Conservation (phyloP, 228 moss, liverwort and hornwort species). For the Sphagnum magellanicum region DNA sequence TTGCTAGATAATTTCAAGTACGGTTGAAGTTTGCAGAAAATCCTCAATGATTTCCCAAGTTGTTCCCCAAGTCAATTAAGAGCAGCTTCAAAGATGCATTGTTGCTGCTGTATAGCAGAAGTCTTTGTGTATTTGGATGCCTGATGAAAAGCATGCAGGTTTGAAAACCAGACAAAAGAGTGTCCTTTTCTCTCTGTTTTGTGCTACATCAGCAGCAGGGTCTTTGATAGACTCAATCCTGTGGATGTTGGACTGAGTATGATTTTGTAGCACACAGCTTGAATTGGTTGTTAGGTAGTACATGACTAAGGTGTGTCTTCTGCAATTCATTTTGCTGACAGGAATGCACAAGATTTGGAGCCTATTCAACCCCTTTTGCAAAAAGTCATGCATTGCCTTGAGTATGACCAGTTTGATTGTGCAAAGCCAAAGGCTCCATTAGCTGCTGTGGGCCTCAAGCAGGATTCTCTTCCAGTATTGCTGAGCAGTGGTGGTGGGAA, state of each 20-base stretch:
- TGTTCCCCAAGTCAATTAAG: background rate
- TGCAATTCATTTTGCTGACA: slow-evolving; percentile 3
- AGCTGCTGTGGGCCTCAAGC: slow-evolving; percentile 14
- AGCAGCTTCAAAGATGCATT: too few species aligned
- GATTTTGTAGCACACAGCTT: too few species aligned
- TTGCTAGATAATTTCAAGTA: slow-evolving; percentile 76
- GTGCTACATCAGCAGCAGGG: too few species aligned
- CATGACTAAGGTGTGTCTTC: too few species aligned
- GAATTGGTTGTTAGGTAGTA: too few species aligned
- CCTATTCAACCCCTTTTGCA: slow-evolving; percentile 65
- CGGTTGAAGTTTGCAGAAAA: background rate
- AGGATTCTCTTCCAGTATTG: slow-evolving; percentile 6
- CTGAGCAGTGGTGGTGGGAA: slow-evolving; percentile 11
- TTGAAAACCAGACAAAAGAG: too few species aligned
- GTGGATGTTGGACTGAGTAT: too few species aligned
- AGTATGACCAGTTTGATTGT: slow-evolving; percentile 58
- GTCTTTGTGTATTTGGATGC: too few species aligned
- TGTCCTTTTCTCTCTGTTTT: too few species aligned
- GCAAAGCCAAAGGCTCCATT: slow-evolving; percentile 9
- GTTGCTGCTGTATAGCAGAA: too few species aligned
- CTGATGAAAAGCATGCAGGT: too few species aligned
- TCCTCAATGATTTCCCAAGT: background rate
- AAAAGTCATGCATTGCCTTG: slow-evolving; percentile 71
- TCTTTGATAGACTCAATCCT: too few species aligned
- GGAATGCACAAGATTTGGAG: slow-evolving; percentile 76